Base-by-base conservation (phyloP, 768 basidiomycete species). In the Mycena galericulata region DNA sequence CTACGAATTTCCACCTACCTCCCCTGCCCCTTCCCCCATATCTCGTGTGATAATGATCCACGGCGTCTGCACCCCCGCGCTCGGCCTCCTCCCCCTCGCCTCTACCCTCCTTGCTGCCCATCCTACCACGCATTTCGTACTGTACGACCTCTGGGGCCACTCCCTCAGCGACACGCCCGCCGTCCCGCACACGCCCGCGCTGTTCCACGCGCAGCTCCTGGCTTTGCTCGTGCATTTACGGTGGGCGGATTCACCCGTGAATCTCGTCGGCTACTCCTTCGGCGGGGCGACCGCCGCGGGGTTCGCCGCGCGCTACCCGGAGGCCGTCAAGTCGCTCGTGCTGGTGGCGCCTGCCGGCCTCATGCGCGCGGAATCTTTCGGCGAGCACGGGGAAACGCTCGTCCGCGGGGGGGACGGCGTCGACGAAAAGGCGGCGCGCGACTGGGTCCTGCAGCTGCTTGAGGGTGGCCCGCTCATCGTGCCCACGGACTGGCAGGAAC, bases 11-110 rank as follows among this genome's bases (percentile, higher is more conserved):
- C 45, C 45, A 6, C 45, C 45, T 22, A 22, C 45, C 45, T 22
- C 45, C 45, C 22, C 45, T 20, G 4, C 41, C 41, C 41, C 41
- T 43, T 43, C 41, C 41, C 41, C 41, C 20, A 43, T 43, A 10
- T 43, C 41, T 43, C 41, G 45, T 24, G 45, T 46, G 22, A 24
- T 46, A 3, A 22, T 46, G 45, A 46, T 46, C 45, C 45, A 46
- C 45, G 45, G 45, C 45, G 45, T 46, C 45, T 46, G 45, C 45
- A 46, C 45, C 45, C 45, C 45, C n/a, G n/a, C n/a, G n/a, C n/a
- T n/a, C n/a, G n/a, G n/a, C n/a, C n/a, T n/a, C n/a, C n/a, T n/a
- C n/a, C n/a, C n/a, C n/a, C n/a, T n/a, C n/a, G n/a, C n/a, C n/a
- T n/a, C n/a, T n/a, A n/a, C n/a, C n/a, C n/a, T n/a, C n/a, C n/a